Evolutionary conservation across 2,329 filamentous ascomycete genomes (phyloP), one percentile per base, ranked within the genome.

Genomic region (Colletotrichum acutatum): DNA sequence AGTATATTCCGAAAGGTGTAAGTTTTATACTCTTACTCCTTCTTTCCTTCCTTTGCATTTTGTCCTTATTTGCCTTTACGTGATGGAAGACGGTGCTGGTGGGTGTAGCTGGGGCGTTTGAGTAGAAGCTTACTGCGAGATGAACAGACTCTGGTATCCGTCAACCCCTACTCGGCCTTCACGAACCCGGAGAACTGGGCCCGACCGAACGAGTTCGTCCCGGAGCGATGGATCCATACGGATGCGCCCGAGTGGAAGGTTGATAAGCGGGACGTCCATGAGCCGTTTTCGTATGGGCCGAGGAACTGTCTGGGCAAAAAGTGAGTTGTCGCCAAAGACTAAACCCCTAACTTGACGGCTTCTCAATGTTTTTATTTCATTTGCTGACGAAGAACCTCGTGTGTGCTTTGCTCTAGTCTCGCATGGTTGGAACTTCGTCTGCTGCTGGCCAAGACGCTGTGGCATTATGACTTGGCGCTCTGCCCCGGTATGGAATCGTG

Each of bases 341-440:
- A 12, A 11, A 3, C 5, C 79, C 26, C 6, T 5, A 4, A 8
- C 32, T 28, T 14, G 42, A 12, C 34, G 12, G 12, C 34, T 24
- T 42, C 32, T 26, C n/a, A 58, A 19, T 59, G 11, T 19, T 30
- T 28, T 19, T 9, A 28, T 32, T 32, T 9, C 30, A 2, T 32
- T 26, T 58, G 46, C 68, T 67, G n/a, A 71, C 56, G 19, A 49
- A 1, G 42, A 42, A 3, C 42, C 42, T 49, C 8, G 3, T 32
- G 54, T 12, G 24, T 16, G 9, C n/a, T 6, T 2, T 26, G 16
- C 12, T 1, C 5, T 19, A 87, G 85, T 69, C 79, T 89, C 49
- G 86, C 86, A 3, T 87, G 86, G 62, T 80, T 84, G 24, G 86
- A 89, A 76, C 86, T 89, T 82, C 81, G 87, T 5, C 77, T 87